phyloP scores from a whole-genome alignment of 345 rosid genomes.

The Rhizophora apiculata region DNA sequence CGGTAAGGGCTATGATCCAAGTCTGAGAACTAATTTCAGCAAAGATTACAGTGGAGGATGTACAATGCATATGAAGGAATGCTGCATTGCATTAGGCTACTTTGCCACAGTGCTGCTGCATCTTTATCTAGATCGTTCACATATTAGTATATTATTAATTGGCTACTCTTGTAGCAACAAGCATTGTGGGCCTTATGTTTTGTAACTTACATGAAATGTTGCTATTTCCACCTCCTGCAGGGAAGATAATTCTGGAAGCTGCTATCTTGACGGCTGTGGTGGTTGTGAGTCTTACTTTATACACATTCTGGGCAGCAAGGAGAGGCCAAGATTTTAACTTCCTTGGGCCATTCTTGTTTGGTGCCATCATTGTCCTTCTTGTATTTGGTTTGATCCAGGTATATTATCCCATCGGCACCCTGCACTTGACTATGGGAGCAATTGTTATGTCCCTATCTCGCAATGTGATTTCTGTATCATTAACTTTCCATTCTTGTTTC shows the following conservation, averaged over 20 bases:
- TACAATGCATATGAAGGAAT: too few relatives aligned
- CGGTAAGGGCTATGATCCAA: too few relatives aligned
- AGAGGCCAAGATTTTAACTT: conserved; percentile 88
- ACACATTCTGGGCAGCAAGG: conserved; percentile 93
- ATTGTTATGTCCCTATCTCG: neutral
- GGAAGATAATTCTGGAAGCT: conserved; percentile 75
- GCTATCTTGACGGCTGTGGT: conserved; percentile 70
- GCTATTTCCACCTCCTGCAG: conserved; percentile 29
- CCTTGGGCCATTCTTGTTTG: conserved; percentile 90
- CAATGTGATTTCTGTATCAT: neutral
- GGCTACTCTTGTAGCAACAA: too few relatives aligned
- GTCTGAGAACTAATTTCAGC: too few relatives aligned
- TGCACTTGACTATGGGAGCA: neutral
- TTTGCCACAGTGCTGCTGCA: too few relatives aligned
- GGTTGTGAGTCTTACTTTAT: conserved; percentile 71
- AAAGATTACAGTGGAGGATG: too few relatives aligned
- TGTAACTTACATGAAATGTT: neutral
- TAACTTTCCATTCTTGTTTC: conserved; percentile 2
- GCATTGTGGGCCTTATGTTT: too few relatives aligned
- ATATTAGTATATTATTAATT: too few relatives aligned
- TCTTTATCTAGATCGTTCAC: too few relatives aligned
- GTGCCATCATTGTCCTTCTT: conserved; percentile 58
- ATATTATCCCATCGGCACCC: neutral
- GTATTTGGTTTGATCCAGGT: conserved; percentile 82
- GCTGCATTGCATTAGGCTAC: too few relatives aligned